A percentile compares a stretch with the other conserved stretches of the same genome.
These are phyloP conservation scores for Huntiella savannae DNA, from an alignment of 2,329 filamentous ascomycete species.

Conservation along the genomic window DNA sequence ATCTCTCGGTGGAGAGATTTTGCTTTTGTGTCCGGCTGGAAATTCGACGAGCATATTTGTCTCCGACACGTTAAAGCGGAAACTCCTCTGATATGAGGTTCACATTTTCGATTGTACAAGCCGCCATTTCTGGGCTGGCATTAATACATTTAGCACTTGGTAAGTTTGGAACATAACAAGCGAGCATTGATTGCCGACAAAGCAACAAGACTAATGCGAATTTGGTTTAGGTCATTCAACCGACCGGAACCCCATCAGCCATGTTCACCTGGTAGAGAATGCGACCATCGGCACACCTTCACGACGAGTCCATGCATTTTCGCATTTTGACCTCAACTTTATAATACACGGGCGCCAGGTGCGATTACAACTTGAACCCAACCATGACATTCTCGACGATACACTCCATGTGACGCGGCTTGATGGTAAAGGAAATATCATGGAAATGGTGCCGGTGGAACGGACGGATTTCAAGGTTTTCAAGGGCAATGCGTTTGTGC, in stretches of 20 bases:
- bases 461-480: constrained; percentile 64
- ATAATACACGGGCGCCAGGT: constrained; percentile 52
- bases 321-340: constrained; percentile 73
- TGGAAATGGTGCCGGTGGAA: constrained; percentile 46
- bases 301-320: constrained; percentile 59
- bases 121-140: no score
- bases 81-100: no score
- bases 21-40: no score
- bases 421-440: constrained; percentile 49
- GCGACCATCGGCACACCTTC: constrained; percentile 60
- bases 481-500: constrained; percentile 59
- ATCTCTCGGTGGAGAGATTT: no score
- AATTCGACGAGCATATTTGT: no score
- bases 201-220: constrained; percentile 4
- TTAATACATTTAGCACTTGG: no score
- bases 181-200: neutral
- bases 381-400: constrained; percentile 70
- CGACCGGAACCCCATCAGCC: constrained; percentile 56
- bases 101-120: no score
- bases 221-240: constrained; percentile 43
- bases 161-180: no score
- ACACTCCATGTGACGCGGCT: constrained; percentile 58
- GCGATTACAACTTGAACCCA: constrained; percentile 68
- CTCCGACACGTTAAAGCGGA: no score
- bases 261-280: constrained; percentile 54